A percentile compares a stretch with the other conserved stretches of the same genome.
These are phyloP conservation scores for Selaginella moellendorffii DNA, from an alignment of 75 land plant genomes.

Conservation along the genomic window DNA sequence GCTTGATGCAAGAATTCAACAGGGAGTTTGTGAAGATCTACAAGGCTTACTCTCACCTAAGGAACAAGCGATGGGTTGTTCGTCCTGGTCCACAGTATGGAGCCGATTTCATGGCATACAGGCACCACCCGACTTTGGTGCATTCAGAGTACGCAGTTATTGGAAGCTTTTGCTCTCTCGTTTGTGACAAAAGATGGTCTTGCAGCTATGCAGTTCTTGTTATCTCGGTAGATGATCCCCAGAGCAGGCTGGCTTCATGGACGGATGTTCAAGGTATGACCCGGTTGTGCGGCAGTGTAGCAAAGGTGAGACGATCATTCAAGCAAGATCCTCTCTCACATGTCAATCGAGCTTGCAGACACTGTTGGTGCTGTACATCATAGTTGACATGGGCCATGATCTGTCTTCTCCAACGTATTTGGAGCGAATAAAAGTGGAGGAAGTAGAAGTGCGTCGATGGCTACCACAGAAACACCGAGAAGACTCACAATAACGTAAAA, in stretches of 20 bases:
- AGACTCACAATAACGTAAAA: not conserved
- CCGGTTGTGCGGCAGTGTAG: constrained; percentile 43
- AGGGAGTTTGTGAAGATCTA: constrained; percentile 29
- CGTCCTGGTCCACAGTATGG: constrained; percentile 66
- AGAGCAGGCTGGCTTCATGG: constrained; percentile 47
- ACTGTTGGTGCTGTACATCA: constrained; percentile 23
- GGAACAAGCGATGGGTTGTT: constrained; percentile 66
- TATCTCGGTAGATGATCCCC: constrained; percentile 12
- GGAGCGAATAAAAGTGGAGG: constrained; percentile 18
- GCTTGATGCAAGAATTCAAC: constrained; percentile 24
- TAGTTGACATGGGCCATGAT: not conserved
- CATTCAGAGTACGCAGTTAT: constrained; percentile 44
- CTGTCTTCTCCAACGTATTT: constrained; percentile 18
- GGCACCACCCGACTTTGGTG: constrained; percentile 78
- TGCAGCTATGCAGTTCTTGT: constrained; percentile 53
- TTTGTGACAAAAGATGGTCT: too few species aligned
- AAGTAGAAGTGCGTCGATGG: constrained; percentile 32
- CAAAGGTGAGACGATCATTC: constrained; percentile 45
- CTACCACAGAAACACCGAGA: constrained; percentile 26
- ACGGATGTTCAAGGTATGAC: constrained; percentile 44
- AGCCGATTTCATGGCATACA: constrained; percentile 66
- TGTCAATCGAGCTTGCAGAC: constrained; percentile 17
- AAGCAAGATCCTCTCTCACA: too few species aligned
- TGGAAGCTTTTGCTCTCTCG: too few species aligned
- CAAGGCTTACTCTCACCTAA: constrained; percentile 62